These are phyloP conservation scores for Neocucurbitaria cava DNA, from an alignment of 2,329 filamentous ascomycete genomes.

Conservation along the genomic window DNA sequence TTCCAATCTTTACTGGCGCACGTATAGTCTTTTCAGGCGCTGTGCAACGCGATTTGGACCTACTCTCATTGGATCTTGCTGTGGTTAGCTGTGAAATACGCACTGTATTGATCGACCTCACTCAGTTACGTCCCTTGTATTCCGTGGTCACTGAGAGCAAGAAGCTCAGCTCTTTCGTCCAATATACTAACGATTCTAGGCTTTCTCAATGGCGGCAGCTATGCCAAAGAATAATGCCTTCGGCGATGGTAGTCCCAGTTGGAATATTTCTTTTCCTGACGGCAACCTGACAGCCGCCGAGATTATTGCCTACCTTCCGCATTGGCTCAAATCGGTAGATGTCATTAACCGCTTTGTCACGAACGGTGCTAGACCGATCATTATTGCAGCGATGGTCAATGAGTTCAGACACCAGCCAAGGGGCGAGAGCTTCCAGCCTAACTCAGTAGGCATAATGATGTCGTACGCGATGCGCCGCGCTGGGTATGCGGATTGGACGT, in stretches of 20 bases:
- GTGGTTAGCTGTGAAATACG: not conserved
- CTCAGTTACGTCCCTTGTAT: not conserved
- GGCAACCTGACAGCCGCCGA: conserved; percentile 37
- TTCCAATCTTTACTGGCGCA: not conserved
- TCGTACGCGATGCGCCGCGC: conserved; percentile 28
- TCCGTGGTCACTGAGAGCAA: not conserved
- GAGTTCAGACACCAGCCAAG: conserved; percentile 14
- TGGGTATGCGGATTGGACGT: conserved; percentile 18
- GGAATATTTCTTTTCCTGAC: conserved; percentile 30
- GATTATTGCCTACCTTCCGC: conserved; percentile 32
- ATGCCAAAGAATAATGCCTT: conserved; percentile 31
- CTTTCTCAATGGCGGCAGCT: conserved; percentile 8
- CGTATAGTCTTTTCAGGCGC: too few species aligned
- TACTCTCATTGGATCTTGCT: not conserved
- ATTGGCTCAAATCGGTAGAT: conserved; percentile 33
- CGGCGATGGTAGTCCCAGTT: conserved; percentile 23
- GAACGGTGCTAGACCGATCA: conserved; percentile 22
- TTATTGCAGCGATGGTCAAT: conserved; percentile 23
- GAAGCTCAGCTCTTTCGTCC: not conserved
- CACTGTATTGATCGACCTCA: not conserved
- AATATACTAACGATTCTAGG: not conserved
- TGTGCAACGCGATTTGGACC: not conserved
- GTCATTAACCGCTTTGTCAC: conserved; percentile 31
- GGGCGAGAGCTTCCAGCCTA: conserved; percentile 2
- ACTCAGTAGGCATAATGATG: conserved; percentile 30